Conservation (phyloP, 2,329 filamentous ascomycete species). For the Xylariaceae sp. region DNA sequence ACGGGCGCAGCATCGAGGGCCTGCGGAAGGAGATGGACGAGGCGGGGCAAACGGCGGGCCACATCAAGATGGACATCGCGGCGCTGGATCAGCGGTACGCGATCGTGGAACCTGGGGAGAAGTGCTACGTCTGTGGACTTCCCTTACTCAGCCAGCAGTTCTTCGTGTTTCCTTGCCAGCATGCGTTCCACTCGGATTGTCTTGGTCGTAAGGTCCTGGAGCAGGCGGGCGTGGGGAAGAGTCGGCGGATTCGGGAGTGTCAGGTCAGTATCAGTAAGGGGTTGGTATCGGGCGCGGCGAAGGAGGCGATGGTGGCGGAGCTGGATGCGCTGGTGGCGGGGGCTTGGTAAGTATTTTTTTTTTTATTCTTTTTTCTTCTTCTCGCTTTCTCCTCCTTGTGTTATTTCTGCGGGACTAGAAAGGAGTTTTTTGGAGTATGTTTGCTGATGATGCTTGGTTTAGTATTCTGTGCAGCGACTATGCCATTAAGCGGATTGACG, state of each 20-base stretch:
- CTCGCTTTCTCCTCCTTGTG: neutral
- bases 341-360: conserved; percentile 61
- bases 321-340: conserved; percentile 88
- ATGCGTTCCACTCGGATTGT: conserved; percentile 96
- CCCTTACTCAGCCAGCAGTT: conserved; percentile 88
- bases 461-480: conserved; percentile 93
- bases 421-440: too few species aligned
- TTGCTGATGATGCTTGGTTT: neutral
- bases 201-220: conserved; percentile 81
- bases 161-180: conserved; percentile 97
- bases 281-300: conserved; percentile 62
- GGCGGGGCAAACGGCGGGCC: conserved; percentile 77
- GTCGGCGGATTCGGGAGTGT: conserved; percentile 76
- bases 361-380: conserved; percentile 3
- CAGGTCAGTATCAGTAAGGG: conserved; percentile 80
- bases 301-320: conserved; percentile 81
- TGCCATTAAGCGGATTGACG: conserved; percentile 89
- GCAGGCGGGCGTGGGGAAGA: conserved; percentile 70
- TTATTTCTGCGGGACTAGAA: conserved; percentile 3
- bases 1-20: conserved; percentile 82
- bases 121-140: conserved; percentile 83
- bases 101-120: conserved; percentile 93
- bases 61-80: conserved; percentile 87
- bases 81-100: conserved; percentile 85
- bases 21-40: conserved; percentile 96